Conservation (phyloP, 2,329 filamentous ascomycete genomes). For the Diaporthe ampelina region DNA sequence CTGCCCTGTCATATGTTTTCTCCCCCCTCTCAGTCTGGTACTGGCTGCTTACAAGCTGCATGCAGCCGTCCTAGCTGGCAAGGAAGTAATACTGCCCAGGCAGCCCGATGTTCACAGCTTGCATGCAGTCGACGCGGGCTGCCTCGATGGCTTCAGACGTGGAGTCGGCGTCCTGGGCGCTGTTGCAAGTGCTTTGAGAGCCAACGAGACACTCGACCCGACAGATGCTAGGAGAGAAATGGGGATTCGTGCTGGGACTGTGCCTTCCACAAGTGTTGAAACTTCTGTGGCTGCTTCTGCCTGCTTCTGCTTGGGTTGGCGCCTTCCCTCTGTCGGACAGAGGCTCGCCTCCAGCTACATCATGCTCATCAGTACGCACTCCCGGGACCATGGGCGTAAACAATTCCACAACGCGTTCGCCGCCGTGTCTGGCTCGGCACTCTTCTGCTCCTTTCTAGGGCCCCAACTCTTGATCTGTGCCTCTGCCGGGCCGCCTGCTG, state of each 20-base stretch:
- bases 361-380: neutral
- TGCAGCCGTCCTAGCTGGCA: neutral
- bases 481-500: neutral
- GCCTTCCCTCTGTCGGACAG: neutral
- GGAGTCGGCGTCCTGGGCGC: neutral
- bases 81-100: too few species aligned
- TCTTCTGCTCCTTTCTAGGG: neutral
- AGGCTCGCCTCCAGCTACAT: neutral
- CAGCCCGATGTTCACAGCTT: neutral
- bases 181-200: too few species aligned
- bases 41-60: neutral
- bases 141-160: neutral
- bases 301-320: neutral
- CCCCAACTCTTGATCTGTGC: neutral
- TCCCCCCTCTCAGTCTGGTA: too few species aligned
- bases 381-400: neutral
- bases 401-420: neutral
- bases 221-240: neutral
- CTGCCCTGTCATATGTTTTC: neutral
- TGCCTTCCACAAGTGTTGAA: conserved; percentile 20
- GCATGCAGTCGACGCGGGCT: neutral
- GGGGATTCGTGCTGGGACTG: neutral
- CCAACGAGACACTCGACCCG: neutral
- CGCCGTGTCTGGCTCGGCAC: neutral
- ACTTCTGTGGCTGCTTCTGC: neutral